Percentiles rank a stretch among this genome's conserved stretches.
Evolutionary conservation across 345 rosid genomes (phyloP).

Genomic region (Bruguiera parviflora): DNA sequence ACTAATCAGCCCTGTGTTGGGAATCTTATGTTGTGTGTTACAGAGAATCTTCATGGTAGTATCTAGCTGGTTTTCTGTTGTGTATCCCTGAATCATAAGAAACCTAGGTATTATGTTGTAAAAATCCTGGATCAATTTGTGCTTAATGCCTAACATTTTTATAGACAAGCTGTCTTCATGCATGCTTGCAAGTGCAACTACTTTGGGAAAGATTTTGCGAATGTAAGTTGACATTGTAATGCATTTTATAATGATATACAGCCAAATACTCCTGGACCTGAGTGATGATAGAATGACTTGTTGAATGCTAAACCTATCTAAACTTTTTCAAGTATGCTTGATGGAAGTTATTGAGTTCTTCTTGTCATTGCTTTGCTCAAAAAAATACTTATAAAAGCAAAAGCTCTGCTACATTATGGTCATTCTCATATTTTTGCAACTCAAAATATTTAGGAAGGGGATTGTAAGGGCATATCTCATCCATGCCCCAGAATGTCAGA

Average conservation of each 20-base stretch:
- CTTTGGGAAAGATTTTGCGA: too few relatives aligned
- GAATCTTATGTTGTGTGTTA: too few relatives aligned
- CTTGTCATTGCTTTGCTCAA: constrained; percentile 3
- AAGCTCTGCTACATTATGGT: background rate
- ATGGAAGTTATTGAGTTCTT: background rate
- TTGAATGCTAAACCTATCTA: too few relatives aligned
- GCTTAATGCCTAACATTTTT: background rate
- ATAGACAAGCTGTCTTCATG: background rate
- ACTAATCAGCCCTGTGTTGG: background rate
- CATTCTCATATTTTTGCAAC: constrained; percentile 10
- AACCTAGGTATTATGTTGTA: background rate
- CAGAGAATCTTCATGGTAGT: too few relatives aligned
- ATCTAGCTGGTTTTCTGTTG: too few relatives aligned
- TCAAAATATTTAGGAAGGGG: constrained; percentile 9
- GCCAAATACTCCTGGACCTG: too few relatives aligned
- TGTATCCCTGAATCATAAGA: too few relatives aligned
- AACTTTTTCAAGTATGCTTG: too few relatives aligned
- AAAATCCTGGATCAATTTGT: background rate
- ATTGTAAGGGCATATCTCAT: background rate
- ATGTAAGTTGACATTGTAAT: too few relatives aligned
- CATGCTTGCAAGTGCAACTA: too few relatives aligned
- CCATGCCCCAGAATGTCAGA: constrained; percentile 7
- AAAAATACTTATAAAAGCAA: constrained; percentile 13
- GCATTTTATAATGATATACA: too few relatives aligned
- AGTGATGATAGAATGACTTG: too few relatives aligned